Percentiles rank a stretch among this genome's conserved stretches.
phyloP scores from a whole-genome alignment of 1,139 yeast genomes.

The Yamadazyma pseudoaaseri region DNA sequence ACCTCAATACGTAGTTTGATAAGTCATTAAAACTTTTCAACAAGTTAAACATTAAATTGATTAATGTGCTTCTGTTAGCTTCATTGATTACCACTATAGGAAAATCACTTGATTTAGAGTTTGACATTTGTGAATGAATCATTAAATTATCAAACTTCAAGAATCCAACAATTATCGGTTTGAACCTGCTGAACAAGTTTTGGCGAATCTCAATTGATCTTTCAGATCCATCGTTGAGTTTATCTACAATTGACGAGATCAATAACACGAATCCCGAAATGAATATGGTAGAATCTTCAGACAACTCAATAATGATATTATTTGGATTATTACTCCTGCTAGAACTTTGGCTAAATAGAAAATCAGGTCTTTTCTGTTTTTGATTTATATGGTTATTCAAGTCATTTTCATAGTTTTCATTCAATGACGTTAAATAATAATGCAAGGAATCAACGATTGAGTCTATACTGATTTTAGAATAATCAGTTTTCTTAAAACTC shows the following conservation, averaged over 20 bases:
- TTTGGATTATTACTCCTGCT: conserved; percentile 16
- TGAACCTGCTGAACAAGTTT: conserved; percentile 33
- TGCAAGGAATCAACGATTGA: conserved; percentile 56
- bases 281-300: conserved; percentile 79
- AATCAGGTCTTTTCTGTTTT: conserved; percentile 38
- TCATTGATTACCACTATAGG: conserved; percentile 28
- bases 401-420: conserved; percentile 40
- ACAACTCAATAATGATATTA: conserved; percentile 51
- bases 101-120: conserved; percentile 21
- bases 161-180: conserved; percentile 36
- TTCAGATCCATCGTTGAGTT: conserved; percentile 24
- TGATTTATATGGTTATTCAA: conserved; percentile 29
- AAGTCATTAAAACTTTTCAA: conserved; percentile 51
- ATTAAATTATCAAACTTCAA: conserved; percentile 43
- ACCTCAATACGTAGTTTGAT: conserved; percentile 34
- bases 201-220: conserved; percentile 29
- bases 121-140: conserved; percentile 12
- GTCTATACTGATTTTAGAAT: conserved; percentile 55
- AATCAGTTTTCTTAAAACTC: conserved; percentile 36
- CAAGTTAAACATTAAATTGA: conserved; percentile 34
- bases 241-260: conserved; percentile 34
- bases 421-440: conserved; percentile 54
- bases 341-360: conserved; percentile 25
- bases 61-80: conserved; percentile 34
- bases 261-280: conserved; percentile 66